A percentile compares a stretch with the other conserved stretches of the same genome.
Evolutionary conservation across 805 yeast genomes (phyloP).

Genomic region (Suhomyces faveliae): DNA sequence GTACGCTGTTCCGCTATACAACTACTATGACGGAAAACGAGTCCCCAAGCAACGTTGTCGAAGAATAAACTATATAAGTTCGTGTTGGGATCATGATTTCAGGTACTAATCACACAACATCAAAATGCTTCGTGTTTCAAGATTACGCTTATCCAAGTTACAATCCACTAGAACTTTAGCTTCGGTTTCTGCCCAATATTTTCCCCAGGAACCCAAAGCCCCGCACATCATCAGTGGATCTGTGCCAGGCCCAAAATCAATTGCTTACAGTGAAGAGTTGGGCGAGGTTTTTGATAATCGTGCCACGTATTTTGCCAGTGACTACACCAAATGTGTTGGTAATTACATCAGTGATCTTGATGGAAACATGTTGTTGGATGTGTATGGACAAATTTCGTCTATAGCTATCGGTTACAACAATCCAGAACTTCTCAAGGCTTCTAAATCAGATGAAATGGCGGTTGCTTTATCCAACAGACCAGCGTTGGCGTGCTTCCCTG

Average conservation of each 20-base stretch:
- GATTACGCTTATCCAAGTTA: not conserved
- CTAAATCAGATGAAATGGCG: constrained; percentile 41
- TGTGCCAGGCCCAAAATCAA: constrained; percentile 41
- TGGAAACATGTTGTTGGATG: constrained; percentile 41
- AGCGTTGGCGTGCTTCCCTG: constrained; percentile 45
- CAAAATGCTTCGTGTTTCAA: constrained; percentile 8
- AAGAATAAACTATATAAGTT: not conserved
- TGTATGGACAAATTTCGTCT: constrained; percentile 43
- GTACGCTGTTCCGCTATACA: not conserved
- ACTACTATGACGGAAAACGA: constrained; percentile 2
- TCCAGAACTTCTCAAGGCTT: constrained; percentile 38
- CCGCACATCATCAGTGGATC: constrained; percentile 30
- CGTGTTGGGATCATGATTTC: not conserved
- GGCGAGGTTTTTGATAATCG: constrained; percentile 41
- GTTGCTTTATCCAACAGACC: constrained; percentile 43
- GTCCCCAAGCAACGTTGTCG: not conserved
- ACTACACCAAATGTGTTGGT: constrained; percentile 38
- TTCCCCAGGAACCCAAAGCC: constrained; percentile 35
- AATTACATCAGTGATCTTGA: constrained; percentile 44
- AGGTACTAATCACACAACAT: not conserved
- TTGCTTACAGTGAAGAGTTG: constrained; percentile 30
- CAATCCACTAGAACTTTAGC: constrained; percentile 1
- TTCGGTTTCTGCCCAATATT: constrained; percentile 28
- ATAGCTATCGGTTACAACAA: constrained; percentile 45
- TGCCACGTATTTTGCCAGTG: constrained; percentile 42